These are phyloP conservation scores for Physcia stellaris DNA, from an alignment of 495 filamentous ascomycete genomes.

Conservation along the genomic window DNA sequence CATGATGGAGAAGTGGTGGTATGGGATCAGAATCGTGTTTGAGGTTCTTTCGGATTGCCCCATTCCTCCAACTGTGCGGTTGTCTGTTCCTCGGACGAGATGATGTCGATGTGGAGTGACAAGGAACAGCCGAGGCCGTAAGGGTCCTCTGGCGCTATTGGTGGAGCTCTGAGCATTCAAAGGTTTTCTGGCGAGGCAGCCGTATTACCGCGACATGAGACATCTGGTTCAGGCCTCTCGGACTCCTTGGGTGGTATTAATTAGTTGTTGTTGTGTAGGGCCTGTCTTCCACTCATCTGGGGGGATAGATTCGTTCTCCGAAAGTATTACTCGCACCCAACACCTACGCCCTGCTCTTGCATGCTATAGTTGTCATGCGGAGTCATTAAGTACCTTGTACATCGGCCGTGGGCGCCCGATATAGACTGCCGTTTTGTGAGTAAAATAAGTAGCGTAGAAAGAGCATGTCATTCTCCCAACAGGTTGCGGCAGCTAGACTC, in stretches of 20 bases:
- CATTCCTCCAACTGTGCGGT: neutral
- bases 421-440: constrained; percentile 82
- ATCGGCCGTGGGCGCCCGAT: constrained; percentile 86
- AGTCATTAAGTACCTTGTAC: constrained; percentile 68
- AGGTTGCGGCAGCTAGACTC: constrained; percentile 74
- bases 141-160: neutral
- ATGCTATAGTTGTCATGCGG: constrained; percentile 66
- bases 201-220: constrained; percentile 10
- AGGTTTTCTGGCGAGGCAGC: constrained; percentile 8
- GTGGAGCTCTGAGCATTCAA: constrained; percentile 3
- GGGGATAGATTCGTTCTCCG: constrained; percentile 38
- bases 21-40: no score
- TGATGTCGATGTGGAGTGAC: constrained; percentile 2
- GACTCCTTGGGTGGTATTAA: no score
- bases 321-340: constrained; percentile 72
- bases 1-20: constrained; percentile 8
- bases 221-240: neutral
- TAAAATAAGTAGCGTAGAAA: constrained; percentile 70
- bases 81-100: constrained; percentile 4
- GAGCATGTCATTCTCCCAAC: constrained; percentile 98
- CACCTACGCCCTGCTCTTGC: constrained; percentile 78
- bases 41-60: no score
- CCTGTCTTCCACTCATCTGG: no score
- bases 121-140: constrained; percentile 3
- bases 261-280: no score